Conservation (phyloP, 495 filamentous ascomycete species). For the Terfezia claveryi region DNA sequence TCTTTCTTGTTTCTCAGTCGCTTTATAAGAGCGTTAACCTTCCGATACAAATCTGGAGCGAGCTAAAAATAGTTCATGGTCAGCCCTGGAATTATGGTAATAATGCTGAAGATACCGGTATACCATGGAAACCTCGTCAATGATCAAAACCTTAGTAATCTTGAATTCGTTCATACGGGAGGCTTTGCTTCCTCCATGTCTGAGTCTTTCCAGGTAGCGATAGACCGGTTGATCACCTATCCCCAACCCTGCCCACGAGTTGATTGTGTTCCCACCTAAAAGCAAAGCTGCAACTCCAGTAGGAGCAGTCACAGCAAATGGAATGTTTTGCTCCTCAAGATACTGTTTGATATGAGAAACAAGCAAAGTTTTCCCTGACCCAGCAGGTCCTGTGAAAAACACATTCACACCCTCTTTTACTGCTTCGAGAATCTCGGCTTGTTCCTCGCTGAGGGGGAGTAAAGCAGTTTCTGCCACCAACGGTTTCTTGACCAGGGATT, state of each 20-base stretch:
- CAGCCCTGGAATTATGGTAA: too few relatives aligned
- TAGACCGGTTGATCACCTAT: conserved; percentile 7
- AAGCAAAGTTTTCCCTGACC: conserved; percentile 15
- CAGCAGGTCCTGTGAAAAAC: conserved; percentile 9
- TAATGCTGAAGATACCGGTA: too few relatives aligned
- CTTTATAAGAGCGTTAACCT: conserved; percentile 9
- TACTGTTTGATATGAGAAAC: conserved; percentile 10
- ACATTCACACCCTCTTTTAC: conserved; percentile 9
- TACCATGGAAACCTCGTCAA: conserved; percentile 20
- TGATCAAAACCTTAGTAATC: conserved; percentile 10
- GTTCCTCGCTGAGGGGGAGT: conserved; percentile 1
- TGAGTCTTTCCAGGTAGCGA: conserved; percentile 1
- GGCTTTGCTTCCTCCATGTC: background rate
- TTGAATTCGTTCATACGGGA: background rate
- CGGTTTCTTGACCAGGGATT: too few relatives aligned
- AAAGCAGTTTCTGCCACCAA: too few relatives aligned
- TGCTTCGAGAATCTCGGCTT: conserved; percentile 6
- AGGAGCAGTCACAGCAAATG: conserved; percentile 13
- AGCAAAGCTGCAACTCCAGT: conserved; percentile 13
- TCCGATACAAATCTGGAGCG: conserved; percentile 14
- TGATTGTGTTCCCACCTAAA: conserved; percentile 13
- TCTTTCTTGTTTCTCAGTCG: background rate
- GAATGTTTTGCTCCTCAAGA: conserved; percentile 1
- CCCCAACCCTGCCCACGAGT: conserved; percentile 15
- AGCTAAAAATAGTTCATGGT: too few relatives aligned